These are phyloP conservation scores for Russula olivacea DNA, from an alignment of 768 basidiomycete species.

Conservation along the genomic window DNA sequence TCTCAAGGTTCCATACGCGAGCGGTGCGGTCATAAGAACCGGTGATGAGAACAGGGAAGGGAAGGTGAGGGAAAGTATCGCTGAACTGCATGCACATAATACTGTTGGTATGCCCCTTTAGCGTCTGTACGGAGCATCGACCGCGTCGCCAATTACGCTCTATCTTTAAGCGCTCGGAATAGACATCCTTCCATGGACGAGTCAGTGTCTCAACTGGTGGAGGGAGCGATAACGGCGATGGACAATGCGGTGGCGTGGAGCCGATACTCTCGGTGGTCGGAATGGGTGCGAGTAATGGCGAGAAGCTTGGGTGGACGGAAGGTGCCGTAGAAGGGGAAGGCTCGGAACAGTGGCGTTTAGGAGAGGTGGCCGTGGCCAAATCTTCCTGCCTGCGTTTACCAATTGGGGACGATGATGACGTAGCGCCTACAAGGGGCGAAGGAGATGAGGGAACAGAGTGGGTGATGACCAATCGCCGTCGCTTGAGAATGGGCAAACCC, in stretches of 20 bases:
- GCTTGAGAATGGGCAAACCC: slow-evolving; percentile 90
- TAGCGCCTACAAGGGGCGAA: slow-evolving; percentile 28
- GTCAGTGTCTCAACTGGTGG: slow-evolving; percentile 41
- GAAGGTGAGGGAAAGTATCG: slow-evolving; percentile 74
- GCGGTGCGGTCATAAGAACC: slow-evolving; percentile 95
- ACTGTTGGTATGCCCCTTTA: slow-evolving; percentile 92
- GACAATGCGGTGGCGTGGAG: slow-evolving; percentile 4
- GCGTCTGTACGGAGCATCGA: slow-evolving; percentile 73
- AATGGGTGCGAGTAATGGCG: slow-evolving; percentile 1
- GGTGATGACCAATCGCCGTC: slow-evolving; percentile 45
- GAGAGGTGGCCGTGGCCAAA: slow-evolving; percentile 9
- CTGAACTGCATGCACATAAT: slow-evolving; percentile 96
- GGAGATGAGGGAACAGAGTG: slow-evolving; percentile 33
- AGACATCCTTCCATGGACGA: slow-evolving; percentile 97
- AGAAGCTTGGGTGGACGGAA: background rate
- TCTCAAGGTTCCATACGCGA: slow-evolving; percentile 95
- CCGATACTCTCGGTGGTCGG: background rate
- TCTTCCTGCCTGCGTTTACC: slow-evolving; percentile 40
- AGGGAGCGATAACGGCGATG: slow-evolving; percentile 16
- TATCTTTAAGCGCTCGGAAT: slow-evolving; percentile 92
- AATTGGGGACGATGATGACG: slow-evolving; percentile 23
- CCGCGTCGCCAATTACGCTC: slow-evolving; percentile 98
- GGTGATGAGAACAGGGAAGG: slow-evolving; percentile 92
- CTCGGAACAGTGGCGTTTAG: slow-evolving; percentile 16
- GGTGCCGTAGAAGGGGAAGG: background rate